Conservation (phyloP, 306 rosid genomes). For the Calophaca sinica region DNA sequence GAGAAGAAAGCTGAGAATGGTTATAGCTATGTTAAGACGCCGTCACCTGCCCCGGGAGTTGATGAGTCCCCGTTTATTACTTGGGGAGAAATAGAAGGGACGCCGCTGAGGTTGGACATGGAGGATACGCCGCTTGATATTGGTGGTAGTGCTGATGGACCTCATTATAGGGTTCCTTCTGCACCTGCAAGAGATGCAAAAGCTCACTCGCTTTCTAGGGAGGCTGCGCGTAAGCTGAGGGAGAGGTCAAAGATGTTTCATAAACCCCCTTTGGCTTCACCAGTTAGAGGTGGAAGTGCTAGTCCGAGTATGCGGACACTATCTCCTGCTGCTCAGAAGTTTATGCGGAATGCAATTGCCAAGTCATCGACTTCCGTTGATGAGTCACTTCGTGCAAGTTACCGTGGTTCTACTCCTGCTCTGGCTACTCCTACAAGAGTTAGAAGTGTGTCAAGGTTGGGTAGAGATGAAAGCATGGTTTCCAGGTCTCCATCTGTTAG, state of each 20-base stretch:
- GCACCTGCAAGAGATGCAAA: conserved; percentile 83
- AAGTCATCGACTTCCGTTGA: conserved; percentile 81
- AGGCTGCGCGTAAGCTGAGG: conserved; percentile 83
- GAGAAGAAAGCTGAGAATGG: conserved; percentile 86
- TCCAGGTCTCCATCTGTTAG: conserved; percentile 90
- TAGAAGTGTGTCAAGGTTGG: conserved; percentile 82
- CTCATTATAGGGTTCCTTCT: conserved; percentile 82
- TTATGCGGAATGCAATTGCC: conserved; percentile 87
- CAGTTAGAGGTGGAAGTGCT: conserved; percentile 85
- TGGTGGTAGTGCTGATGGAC: conserved; percentile 88
- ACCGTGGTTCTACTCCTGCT: conserved; percentile 86
- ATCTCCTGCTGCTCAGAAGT: conserved; percentile 97
- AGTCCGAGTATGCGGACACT: conserved; percentile 85
- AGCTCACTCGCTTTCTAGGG: conserved; percentile 93
- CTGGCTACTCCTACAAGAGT: conserved; percentile 79
- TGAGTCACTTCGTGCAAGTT: conserved; percentile 96
- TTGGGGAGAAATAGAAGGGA: conserved; percentile 98
- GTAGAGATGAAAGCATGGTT: conserved; percentile 65
- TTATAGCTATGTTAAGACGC: conserved; percentile 84
- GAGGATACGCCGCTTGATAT: conserved; percentile 90
- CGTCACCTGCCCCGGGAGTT: conserved; percentile 93
- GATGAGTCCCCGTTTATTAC: conserved; percentile 92
- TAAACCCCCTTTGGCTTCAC: conserved; percentile 92
- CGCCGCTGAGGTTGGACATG: conserved; percentile 85
- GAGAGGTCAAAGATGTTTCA: conserved; percentile 85